Conservation (phyloP, 1,139 yeast species). For the Sugiyamaella pinicola region DNA sequence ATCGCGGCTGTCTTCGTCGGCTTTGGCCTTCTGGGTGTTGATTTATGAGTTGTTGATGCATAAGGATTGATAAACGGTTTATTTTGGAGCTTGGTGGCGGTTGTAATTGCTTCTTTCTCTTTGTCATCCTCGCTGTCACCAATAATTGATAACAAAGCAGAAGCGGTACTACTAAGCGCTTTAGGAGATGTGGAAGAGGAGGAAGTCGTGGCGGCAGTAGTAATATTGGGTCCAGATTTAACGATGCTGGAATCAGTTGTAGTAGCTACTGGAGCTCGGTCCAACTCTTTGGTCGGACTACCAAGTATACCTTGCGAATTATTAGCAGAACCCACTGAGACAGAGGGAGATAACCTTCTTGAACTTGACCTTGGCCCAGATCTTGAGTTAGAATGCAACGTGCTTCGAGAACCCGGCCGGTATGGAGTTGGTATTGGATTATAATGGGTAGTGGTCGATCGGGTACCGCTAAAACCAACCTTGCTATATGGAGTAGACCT, state of each 20-base stretch:
- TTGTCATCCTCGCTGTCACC: conserved; percentile 43
- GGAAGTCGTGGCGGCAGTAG: neutral
- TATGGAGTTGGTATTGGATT: conserved; percentile 30
- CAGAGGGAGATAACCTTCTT: conserved; percentile 8
- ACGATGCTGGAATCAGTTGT: neutral
- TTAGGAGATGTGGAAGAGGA: conserved; percentile 26
- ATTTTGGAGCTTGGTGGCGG: conserved; percentile 22
- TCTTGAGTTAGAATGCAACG: conserved; percentile 4
- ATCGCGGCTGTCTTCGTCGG: conserved; percentile 5
- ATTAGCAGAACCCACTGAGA: neutral
- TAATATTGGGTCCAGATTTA: no score
- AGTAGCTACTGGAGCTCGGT: neutral
- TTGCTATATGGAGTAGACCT: conserved; percentile 13
- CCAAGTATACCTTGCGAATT: no score
- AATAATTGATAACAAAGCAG: conserved; percentile 62
- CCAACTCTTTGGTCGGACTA: neutral
- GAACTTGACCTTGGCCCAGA: conserved; percentile 7
- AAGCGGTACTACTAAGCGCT: conserved; percentile 64
- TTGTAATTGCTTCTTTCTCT: no score
- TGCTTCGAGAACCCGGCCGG: conserved; percentile 21
- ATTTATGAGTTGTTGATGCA: conserved; percentile 39
- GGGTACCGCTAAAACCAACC: neutral
- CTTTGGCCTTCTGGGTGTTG: conserved; percentile 24
- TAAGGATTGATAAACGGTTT: conserved; percentile 58
- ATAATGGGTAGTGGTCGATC: conserved; percentile 19